Evolutionary conservation across 2,329 filamentous ascomycete genomes (phyloP).

Genomic region (Phaeosphaeriaceae sp.): DNA sequence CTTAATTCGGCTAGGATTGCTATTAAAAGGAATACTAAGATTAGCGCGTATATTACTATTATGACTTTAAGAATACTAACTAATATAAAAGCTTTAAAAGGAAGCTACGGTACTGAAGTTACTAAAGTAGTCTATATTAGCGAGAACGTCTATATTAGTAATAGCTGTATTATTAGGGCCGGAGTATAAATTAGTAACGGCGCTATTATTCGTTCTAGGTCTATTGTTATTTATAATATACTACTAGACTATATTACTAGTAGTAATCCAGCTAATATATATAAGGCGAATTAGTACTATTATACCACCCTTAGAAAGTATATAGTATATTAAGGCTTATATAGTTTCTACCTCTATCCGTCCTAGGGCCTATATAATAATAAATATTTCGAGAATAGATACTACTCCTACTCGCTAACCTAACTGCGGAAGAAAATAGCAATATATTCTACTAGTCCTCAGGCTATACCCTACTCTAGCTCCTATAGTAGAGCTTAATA

Average conservation of each 20-base stretch:
- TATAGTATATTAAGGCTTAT: no score
- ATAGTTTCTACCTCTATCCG: no score
- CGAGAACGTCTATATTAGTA: conserved; percentile 71
- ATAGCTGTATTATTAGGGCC: conserved; percentile 66
- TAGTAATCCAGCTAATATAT: conserved; percentile 51
- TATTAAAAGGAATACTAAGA: conserved; percentile 75
- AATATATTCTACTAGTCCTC: no score
- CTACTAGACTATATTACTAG: conserved; percentile 54
- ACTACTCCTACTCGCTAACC: no score
- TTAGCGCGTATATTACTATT: conserved; percentile 84
- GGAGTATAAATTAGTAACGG: conserved; percentile 61
- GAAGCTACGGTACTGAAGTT: conserved; percentile 72
- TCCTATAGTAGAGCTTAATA: no score
- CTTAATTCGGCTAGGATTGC: conserved; percentile 83
- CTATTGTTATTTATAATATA: conserved; percentile 61
- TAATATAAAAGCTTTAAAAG: conserved; percentile 75
- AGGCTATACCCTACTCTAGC: no score
- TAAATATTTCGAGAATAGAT: no score
- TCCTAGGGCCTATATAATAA: no score
- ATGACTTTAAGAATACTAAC: conserved; percentile 76
- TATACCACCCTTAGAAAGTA: no score
- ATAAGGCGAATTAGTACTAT: no score
- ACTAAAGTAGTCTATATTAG: conserved; percentile 80
- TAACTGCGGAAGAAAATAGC: no score
- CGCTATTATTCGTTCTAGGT: conserved; percentile 60